Evolutionary conservation across 768 basidiomycete genomes (phyloP).

Genomic region (Mycena amicta): DNA sequence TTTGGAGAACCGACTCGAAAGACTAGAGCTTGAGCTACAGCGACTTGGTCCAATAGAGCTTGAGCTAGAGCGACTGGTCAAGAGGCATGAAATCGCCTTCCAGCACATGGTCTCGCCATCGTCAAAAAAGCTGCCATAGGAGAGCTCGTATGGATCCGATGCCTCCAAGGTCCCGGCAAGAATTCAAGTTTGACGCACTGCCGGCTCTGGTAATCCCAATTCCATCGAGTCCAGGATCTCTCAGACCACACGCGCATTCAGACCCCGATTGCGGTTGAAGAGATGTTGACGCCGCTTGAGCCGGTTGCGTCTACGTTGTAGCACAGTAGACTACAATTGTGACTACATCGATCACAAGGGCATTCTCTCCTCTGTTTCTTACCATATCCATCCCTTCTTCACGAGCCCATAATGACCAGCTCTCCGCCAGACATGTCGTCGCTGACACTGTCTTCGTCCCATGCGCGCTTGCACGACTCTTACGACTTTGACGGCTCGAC

Average conservation of each 20-base stretch:
- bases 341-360: neutral
- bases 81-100: too few species aligned
- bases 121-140: too few species aligned
- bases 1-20: too few species aligned
- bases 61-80: too few species aligned
- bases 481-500: constrained; percentile 76
- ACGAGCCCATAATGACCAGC: constrained; percentile 66
- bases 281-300: constrained; percentile 47
- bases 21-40: too few species aligned
- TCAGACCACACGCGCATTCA: constrained; percentile 56
- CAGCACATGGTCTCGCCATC: too few species aligned
- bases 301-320: constrained; percentile 41
- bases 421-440: constrained; percentile 81
- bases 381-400: constrained; percentile 24
- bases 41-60: too few species aligned
- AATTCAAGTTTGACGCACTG: constrained; percentile 24
- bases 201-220: constrained; percentile 16
- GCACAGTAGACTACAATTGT: constrained; percentile 1
- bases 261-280: constrained; percentile 48
- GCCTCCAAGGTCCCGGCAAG: too few species aligned
- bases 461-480: constrained; percentile 84
- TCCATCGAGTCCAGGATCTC: constrained; percentile 15
- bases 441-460: constrained; percentile 70
- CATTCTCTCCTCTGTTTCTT: constrained; percentile 29
- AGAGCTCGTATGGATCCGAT: too few species aligned